Evolutionary conservation across 2,329 filamentous ascomycete species (phyloP), one percentile per base, ranked within the genome.

Genomic region (Drechslerella coelobrocha): DNA sequence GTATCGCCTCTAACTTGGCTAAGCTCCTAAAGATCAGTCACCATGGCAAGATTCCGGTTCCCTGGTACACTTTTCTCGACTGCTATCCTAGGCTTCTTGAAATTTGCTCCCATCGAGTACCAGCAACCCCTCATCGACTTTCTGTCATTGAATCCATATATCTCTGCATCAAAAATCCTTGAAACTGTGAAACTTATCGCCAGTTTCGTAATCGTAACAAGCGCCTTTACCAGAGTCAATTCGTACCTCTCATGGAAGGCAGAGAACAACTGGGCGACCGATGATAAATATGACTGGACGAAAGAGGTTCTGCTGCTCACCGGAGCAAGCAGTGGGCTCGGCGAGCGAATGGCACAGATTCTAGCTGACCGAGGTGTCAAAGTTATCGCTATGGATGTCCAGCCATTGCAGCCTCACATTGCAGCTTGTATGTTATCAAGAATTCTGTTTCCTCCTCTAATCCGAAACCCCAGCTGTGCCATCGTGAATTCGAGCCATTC

Each of bases 241-340:
- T 23, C 59, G 3, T 71, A 71, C 27, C 50, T 47, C 34, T 71
- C 66, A 9, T 41, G 59, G 47, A 62, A 59, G 24, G 51, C 34
- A 17, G 34, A 62, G 48, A 71, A 71, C 45, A 71, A 71, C 45
- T 71, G 59, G 59, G 63, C 39, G 24, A 61, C 47, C 2, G 66
- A 71, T 12, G 66, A 71, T 29, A 45, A 50, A n/a, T 71, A 71
- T 60, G 59, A 71, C 31, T 71, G 66, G 66, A 26, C 59, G 0
- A 71, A 63, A 19, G 66, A 71, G 39, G 50, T 71, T 14, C 53
- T 71, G 27, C 51, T 71, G 31, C 19, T 71, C 8, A 71, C 66
- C 17, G 66, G 66, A 21, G 66, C 59, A 8, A 71, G 66, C 47
- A 57, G 47, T 19, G 66, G 66, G 37, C 26, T 71, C 3, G 66